Percentiles rank a stretch among this genome's conserved stretches.
Conservation (phyloP, 352 stramenopile species). For the Phytophthora rubi region DNA sequence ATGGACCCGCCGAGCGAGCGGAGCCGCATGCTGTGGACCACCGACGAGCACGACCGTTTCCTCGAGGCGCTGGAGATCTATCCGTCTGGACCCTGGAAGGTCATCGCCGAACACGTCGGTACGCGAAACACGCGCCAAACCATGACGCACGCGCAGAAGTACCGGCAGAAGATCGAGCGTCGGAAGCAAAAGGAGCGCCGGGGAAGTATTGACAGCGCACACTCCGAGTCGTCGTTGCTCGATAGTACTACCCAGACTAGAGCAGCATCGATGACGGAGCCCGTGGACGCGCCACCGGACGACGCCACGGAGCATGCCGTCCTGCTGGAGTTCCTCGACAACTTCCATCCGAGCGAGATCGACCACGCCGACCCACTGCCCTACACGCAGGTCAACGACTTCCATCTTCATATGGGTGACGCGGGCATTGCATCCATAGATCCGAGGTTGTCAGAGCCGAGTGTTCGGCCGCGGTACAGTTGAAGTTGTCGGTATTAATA, state of each 20-base stretch:
- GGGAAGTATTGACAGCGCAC: slow-evolving; percentile 9
- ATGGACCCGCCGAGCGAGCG: slow-evolving; percentile 25
- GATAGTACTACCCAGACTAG: background rate
- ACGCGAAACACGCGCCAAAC: slow-evolving; percentile 36
- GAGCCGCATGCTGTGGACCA: slow-evolving; percentile 37
- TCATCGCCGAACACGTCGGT: slow-evolving; percentile 36
- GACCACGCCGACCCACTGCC: slow-evolving; percentile 23
- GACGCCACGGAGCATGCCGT: slow-evolving; percentile 25
- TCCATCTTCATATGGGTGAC: slow-evolving; percentile 3
- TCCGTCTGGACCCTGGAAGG: slow-evolving; percentile 36
- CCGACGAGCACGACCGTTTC: slow-evolving; percentile 46
- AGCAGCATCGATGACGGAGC: slow-evolving; percentile 16
- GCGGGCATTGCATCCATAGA: background rate
- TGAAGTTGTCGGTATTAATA: slow-evolving; percentile 6
- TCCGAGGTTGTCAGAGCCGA: slow-evolving; percentile 1
- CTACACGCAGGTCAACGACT: slow-evolving; percentile 15
- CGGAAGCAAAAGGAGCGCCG: slow-evolving; percentile 11
- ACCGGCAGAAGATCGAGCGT: slow-evolving; percentile 41
- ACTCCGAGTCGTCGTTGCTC: slow-evolving; percentile 11
- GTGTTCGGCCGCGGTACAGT: slow-evolving; percentile 8
- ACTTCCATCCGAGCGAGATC: slow-evolving; percentile 32
- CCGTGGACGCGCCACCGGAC: background rate
- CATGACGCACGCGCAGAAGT: slow-evolving; percentile 52
- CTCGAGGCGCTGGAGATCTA: slow-evolving; percentile 42
- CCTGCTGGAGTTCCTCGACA: slow-evolving; percentile 31